Conservation (phyloP, 768 basidiomycete genomes). For the Lyophyllum shimeji region DNA sequence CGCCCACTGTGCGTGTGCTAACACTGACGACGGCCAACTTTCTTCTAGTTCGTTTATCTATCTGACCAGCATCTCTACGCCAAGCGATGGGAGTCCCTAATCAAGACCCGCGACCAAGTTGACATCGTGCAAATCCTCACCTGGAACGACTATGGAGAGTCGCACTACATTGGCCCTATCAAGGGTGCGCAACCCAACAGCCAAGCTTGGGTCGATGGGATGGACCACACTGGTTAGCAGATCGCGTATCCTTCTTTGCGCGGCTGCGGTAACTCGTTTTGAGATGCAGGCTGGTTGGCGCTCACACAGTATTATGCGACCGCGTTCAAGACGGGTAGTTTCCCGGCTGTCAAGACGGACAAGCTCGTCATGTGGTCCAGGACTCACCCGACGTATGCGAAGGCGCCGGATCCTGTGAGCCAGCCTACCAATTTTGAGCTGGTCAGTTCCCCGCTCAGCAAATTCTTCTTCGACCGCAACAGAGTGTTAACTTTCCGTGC, state of each 20-base stretch:
- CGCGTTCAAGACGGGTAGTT: conserved; percentile 70
- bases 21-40: neutral
- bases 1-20: neutral
- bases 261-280: too few relatives aligned
- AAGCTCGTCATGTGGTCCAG: conserved; percentile 71
- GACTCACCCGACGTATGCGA: conserved; percentile 56
- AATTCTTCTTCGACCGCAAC: conserved; percentile 6
- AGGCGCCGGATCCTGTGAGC: conserved; percentile 53
- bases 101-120: conserved; percentile 52
- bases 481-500: neutral
- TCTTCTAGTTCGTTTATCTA: conserved; percentile 57
- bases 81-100: conserved; percentile 66
- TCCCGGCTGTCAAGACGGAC: conserved; percentile 59
- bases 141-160: conserved; percentile 79
- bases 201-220: conserved; percentile 71
- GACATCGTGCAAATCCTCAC: conserved; percentile 62
- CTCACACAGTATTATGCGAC: conserved; percentile 65
- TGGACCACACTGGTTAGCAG: conserved; percentile 48
- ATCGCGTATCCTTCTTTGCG: conserved; percentile 6
- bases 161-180: conserved; percentile 80
- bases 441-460: conserved; percentile 39
- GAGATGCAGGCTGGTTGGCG: conserved; percentile 58
- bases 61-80: conserved; percentile 68
- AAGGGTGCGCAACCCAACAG: conserved; percentile 71
- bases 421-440: conserved; percentile 57